Evolutionary conservation across 1,139 yeast genomes (phyloP), one percentile per base, ranked within the genome.

Genomic region (Debaryomyces robertsiae): DNA sequence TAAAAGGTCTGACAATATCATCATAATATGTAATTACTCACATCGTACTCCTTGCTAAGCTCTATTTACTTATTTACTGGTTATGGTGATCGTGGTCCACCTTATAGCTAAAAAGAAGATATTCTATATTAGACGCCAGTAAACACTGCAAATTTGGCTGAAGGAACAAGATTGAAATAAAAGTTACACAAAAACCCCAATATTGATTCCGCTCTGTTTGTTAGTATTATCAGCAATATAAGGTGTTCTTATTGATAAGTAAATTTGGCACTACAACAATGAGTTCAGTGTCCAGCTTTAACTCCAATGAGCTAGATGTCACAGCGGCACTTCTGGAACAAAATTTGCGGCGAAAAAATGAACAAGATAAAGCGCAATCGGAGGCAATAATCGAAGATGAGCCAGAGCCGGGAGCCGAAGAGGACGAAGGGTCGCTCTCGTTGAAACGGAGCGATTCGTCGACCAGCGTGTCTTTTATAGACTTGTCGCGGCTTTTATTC

Each of bases 401-500:
- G 17, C 25, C 28, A 6, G 27, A 16, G 6, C 9, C 13, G 11
- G 16, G 6, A 7, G 18, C 27, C n/a, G 33, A 38, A 14, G 40
- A 32, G 23, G 29, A 22, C 14, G 28, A 28, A 27, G 27, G 30
- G 15, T 7, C 15, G 6, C n/a, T n/a, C 7, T 19, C 40, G 11
- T 35, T 43, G 11, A 31, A 37, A 18, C 41, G 75, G 33, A 59
- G 63, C 38, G 68, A 69, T 41, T 68, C 75, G 2, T 43, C 61
- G 6, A 46, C 54, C n/a, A 65, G 74, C 9, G 54, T 67, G 6
- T 61, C 70, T 15, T 70, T 58, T 44, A 57, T 69, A 17, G 77
- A 72, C 44, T 50, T 73, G 36, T 58, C 69, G 22, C 66, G 65
- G 46, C 57, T 72, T 11, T 47, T 71, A 28, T 61, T 71, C 44